Evolutionary conservation across 2,329 filamentous ascomycete species (phyloP), one percentile per base, ranked within the genome.

Genomic region (Fusarium kyushuense): DNA sequence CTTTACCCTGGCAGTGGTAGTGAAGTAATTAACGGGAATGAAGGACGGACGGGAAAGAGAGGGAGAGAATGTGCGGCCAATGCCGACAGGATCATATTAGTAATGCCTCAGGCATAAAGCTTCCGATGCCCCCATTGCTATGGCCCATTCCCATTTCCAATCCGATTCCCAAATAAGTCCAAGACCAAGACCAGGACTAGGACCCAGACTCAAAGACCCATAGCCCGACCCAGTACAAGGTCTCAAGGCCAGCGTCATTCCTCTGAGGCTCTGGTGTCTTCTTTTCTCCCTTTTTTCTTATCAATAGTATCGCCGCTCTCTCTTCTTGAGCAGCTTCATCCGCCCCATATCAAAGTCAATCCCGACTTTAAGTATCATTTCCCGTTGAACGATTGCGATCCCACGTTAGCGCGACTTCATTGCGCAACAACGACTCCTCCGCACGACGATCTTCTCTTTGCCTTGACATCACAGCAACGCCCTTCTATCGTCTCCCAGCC

Each of bases 151-250:
- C 69, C 70, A 72, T 72, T 72, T 69, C 67, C 69, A 68, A 54
- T 72, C 70, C 64, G 63, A 69, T 63, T 71, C 61, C 67, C 71
- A 70, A 43, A 36, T 58, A 45, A 61, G 40, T 53, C 45, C 54
- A 59, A 53, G 27, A 48, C 42, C 54, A 59, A 61, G 43, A 41
- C 43, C 54, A 61, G 49, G 62, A 65, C 61, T 52, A 58, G 70
- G 70, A 62, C 72, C 70, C 72, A 71, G 63, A 62, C 60, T 48
- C 62, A 73, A 66, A 58, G 68, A 59, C 71, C 70, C 71, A 70
- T 56, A 55, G 55, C 53, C 63, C 56, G 70, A 58, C 72, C 72
- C 72, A 71, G 60, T 60, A 55, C 49, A 60, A 60, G 54, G 60
- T 60, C 58, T 55, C 60, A 57, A 70, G 60, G 59, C 58, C 61